phyloP scores from a whole-genome alignment of 75 land plant genomes.

The Adiantum capillusveneris region DNA sequence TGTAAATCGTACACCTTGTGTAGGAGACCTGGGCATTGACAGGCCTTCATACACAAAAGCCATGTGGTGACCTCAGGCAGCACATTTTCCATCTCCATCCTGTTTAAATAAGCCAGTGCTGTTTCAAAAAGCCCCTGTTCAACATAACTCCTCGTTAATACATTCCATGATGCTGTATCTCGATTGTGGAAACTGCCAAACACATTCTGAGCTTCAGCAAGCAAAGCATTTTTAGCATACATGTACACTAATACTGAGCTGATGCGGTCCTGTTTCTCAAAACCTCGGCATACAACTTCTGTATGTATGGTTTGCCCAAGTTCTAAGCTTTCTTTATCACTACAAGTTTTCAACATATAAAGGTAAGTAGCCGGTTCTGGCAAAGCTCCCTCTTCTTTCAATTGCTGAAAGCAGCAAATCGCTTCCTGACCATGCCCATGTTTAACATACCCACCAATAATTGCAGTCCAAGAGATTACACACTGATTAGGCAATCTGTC shows the following conservation, averaged over 20 bases:
- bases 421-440: conserved; percentile 44
- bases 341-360: conserved; percentile 23
- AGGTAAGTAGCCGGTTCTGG: conserved; percentile 49
- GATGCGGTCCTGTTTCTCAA: conserved; percentile 16
- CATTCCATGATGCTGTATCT: conserved; percentile 34
- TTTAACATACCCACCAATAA: conserved; percentile 63
- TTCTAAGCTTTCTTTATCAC: background rate
- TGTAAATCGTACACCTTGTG: too few species aligned
- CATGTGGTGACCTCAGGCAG: too few species aligned
- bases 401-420: conserved; percentile 34
- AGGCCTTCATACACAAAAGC: too few species aligned
- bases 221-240: conserved; percentile 29
- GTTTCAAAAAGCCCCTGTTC: too few species aligned
- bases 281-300: conserved; percentile 13
- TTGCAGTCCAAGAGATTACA: conserved; percentile 63
- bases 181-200: conserved; percentile 29
- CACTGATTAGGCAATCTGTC: conserved; percentile 41
- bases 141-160: conserved; percentile 22
- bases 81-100: too few species aligned
- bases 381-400: conserved; percentile 25
- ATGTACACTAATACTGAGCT: conserved; percentile 29
- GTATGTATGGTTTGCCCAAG: conserved; percentile 25
- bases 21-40: too few species aligned
- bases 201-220: conserved; percentile 20
- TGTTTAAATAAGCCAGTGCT: too few species aligned